Percentiles rank a stretch among this genome's conserved stretches.
Evolutionary conservation across 2,329 filamentous ascomycete species (phyloP).

Genomic region (Fusarium chlamydosporum): DNA sequence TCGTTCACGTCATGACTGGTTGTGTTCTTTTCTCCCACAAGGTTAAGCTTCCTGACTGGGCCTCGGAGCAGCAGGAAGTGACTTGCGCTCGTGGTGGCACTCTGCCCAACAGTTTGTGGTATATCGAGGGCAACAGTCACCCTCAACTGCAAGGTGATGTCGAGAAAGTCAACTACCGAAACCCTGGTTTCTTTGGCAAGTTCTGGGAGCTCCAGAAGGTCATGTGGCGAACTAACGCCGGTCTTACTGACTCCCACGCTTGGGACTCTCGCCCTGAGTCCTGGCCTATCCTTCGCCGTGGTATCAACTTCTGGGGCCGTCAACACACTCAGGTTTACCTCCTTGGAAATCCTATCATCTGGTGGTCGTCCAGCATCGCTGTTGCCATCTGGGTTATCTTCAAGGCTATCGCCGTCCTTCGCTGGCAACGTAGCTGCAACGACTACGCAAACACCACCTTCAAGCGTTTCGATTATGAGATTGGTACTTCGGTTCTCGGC

Average conservation of each 20-base stretch:
- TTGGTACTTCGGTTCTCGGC: constrained; percentile 88
- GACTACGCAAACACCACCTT: constrained; percentile 88
- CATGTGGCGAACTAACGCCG: constrained; percentile 99
- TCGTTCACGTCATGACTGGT: constrained; percentile 96
- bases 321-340: constrained; percentile 96
- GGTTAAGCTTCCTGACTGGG: constrained; percentile 98
- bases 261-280: constrained; percentile 97
- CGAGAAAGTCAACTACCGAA: constrained; percentile 96
- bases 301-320: constrained; percentile 99
- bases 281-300: constrained; percentile 91
- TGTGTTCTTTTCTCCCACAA: constrained; percentile 98
- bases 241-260: constrained; percentile 93
- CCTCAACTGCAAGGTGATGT: constrained; percentile 79
- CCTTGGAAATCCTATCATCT: constrained; percentile 93
- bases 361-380: constrained; percentile 88
- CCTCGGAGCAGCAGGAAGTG: constrained; percentile 98
- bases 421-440: constrained; percentile 93
- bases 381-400: constrained; percentile 83
- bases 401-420: constrained; percentile 87
- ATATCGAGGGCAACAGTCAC: constrained; percentile 91
- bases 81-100: constrained; percentile 94
- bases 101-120: constrained; percentile 97
- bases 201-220: constrained; percentile 98
- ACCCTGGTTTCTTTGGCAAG: constrained; percentile 96
- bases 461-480: constrained; percentile 98